A percentile compares a stretch with the other conserved stretches of the same genome.
phyloP scores from a whole-genome alignment of 2,329 filamentous ascomycete species.

The Rosellinia necatrix region DNA sequence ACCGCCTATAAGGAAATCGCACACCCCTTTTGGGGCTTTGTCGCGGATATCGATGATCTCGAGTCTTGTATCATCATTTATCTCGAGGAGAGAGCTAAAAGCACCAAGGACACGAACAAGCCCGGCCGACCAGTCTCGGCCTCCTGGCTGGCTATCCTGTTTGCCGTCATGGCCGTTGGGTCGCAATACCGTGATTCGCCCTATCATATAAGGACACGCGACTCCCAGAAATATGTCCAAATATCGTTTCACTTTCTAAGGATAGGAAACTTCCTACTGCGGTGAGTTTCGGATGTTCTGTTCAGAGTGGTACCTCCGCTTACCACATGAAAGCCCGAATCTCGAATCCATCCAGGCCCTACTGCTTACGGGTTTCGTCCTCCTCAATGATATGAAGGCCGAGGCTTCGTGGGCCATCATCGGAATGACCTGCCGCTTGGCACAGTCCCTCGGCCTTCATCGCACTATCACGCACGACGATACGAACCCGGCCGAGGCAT shows the following conservation, averaged over 20 bases:
- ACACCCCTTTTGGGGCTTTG: conserved; percentile 70
- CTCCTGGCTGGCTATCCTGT: conserved; percentile 69
- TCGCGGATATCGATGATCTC: conserved; percentile 68
- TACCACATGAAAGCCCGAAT: conserved; percentile 53
- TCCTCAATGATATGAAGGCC: conserved; percentile 72
- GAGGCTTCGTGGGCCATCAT: conserved; percentile 70
- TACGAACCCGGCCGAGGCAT: conserved; percentile 48
- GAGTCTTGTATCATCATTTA: conserved; percentile 69
- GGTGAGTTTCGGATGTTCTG: conserved; percentile 44
- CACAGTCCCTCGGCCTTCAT: conserved; percentile 67
- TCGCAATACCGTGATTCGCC: conserved; percentile 70
- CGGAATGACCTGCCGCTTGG: conserved; percentile 67
- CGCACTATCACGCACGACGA: conserved; percentile 53
- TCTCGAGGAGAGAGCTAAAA: conserved; percentile 65
- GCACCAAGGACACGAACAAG: conserved; percentile 52
- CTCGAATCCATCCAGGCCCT: conserved; percentile 69
- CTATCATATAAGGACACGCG: conserved; percentile 62
- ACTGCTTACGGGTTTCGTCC: conserved; percentile 64
- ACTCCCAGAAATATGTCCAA: conserved; percentile 65
- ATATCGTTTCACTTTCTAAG: conserved; percentile 69
- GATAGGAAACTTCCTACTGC: conserved; percentile 65
- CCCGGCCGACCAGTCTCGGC: conserved; percentile 60
- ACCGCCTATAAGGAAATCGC: conserved; percentile 70
- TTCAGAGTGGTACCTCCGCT: neutral
- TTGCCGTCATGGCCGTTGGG: conserved; percentile 67